Evolutionary conservation across 352 stramenopile genomes (phyloP), one percentile per base, ranked within the genome.

Genomic region (Pythium sukuiense): DNA sequence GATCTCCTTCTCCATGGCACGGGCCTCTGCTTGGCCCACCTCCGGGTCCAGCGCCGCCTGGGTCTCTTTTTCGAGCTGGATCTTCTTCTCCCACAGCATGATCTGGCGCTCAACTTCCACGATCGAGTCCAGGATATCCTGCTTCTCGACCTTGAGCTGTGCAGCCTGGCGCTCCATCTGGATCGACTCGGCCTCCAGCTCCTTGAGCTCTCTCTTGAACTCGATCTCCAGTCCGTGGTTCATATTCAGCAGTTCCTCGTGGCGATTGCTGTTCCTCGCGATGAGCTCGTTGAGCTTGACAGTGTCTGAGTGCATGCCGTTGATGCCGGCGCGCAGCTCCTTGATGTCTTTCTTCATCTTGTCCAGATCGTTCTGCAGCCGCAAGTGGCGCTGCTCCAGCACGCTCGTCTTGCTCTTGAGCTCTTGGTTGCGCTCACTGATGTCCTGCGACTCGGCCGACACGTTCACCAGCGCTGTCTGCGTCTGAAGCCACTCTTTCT

Each of bases 71-170:
- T 99, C 96, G 0, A 98, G 72, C 72, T 98, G 86, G 67, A 98
- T 98, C 73, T 99, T 98, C 78, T 98, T 98, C 71, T 98, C 94
- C 95, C 93, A 98, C 6, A 98, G 73, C 81, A 97, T 91, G 68
- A 98, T 85, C 60, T 98, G 90, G 29, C 90, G 80, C 77, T 99
- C 95, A 7, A 87, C 77, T 55, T 98, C 92, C 45, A 97, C 77
- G 35, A 98, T 97, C 32, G 95, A 81, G 50, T 96, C 83, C 5
- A 98, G 64, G 3, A 98, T 71, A 11, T 92, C 82, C 30, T 92
- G 79, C 61, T 97, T 98, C 32, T 90, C 89, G 20, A 78, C 71
- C 39, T 95, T 91, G 7, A 97, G 77, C 9, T 74, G 66, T 24
- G 76, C 33, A 27, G 93, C 90, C 39, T 92, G 80, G 14, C 73